Percentiles rank a stretch among this genome's conserved stretches.
These are phyloP conservation scores for Amoebophrya sp. DNA, from an alignment of 169 alveolate species.

Conservation along the genomic window DNA sequence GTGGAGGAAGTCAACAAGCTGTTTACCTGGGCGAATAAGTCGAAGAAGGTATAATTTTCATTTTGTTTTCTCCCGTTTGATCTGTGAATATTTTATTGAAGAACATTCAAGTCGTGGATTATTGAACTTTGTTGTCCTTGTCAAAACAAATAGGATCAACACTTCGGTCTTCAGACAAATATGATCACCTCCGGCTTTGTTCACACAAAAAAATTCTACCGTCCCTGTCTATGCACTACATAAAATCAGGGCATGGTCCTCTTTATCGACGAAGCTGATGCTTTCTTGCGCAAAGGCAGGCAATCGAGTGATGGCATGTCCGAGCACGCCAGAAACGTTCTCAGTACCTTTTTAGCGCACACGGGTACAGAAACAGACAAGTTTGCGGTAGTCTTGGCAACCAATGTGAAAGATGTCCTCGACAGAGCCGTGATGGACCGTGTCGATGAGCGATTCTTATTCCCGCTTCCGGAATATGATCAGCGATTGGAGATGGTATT, in stretches of 20 bases:
- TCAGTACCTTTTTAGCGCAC: conserved; percentile 85
- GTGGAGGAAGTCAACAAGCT: conserved; percentile 88
- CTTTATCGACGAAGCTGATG: conserved; percentile 95
- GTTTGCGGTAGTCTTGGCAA: conserved; percentile 86
- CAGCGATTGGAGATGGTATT: conserved; percentile 73
- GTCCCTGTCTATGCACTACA: neutral
- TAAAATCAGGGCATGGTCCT: conserved; percentile 72
- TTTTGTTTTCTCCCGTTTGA: no score
- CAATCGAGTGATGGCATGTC: conserved; percentile 60
- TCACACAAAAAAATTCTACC: neutral
- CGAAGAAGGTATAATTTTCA: conserved; percentile 55
- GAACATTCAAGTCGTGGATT: no score
- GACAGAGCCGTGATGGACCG: conserved; percentile 82
- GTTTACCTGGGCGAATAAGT: conserved; percentile 87
- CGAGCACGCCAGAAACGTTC: conserved; percentile 70
- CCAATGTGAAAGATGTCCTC: conserved; percentile 86
- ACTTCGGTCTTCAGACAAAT: neutral
- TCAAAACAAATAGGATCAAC: neutral
- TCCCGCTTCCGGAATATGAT: conserved; percentile 71
- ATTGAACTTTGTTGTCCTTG: neutral
- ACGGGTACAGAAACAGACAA: conserved; percentile 91
- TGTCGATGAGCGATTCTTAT: conserved; percentile 81
- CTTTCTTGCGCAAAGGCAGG: conserved; percentile 45
- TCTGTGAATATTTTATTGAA: no score
- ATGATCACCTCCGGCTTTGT: neutral